phyloP scores from a whole-genome alignment of 202 grass and related monocot genomes.

The Cymbopogon flexuosus region DNA sequence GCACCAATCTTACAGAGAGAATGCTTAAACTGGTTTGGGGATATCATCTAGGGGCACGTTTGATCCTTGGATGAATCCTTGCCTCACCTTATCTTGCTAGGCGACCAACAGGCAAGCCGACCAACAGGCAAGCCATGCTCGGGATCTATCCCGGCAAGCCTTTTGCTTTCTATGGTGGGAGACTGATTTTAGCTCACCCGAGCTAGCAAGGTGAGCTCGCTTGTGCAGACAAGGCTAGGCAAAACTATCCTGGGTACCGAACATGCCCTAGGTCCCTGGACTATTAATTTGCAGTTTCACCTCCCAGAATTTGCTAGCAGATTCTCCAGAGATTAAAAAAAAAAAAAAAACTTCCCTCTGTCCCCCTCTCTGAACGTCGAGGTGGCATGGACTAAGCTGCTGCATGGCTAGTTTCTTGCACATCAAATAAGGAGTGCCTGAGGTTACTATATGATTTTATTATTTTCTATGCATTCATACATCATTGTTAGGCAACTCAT shows the following conservation, averaged over 20 bases:
- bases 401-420: neutral
- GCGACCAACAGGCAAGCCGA: no score
- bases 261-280: neutral
- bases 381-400: neutral
- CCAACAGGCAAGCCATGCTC: neutral
- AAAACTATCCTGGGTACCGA: neutral
- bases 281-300: neutral
- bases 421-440: conserved; percentile 3
- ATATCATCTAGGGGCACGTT: neutral
- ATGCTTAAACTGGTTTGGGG: neutral
- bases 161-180: neutral
- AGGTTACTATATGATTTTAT: neutral
- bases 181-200: neutral
- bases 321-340: neutral
- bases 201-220: neutral
- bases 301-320: neutral
- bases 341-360: neutral
- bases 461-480: neutral
- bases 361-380: neutral
- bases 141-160: neutral
- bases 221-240: neutral
- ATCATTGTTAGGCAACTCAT: neutral
- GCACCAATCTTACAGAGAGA: neutral
- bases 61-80: neutral
- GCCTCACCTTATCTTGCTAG: neutral